Base-by-base conservation (phyloP, 1,284 basidiomycete genomes). In the Veloboletus limbatus region DNA sequence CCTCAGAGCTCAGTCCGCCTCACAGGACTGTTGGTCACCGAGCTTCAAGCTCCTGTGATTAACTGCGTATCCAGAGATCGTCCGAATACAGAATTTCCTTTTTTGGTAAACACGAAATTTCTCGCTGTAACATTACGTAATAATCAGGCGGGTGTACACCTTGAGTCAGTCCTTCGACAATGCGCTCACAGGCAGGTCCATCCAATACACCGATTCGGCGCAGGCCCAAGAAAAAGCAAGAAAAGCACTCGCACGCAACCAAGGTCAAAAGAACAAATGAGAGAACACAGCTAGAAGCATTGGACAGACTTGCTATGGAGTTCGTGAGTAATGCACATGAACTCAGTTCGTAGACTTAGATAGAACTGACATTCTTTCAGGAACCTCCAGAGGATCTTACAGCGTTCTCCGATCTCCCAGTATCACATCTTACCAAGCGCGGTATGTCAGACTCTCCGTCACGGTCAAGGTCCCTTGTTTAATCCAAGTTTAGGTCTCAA, bases 391-490 rank as follows among this genome's bases (percentile, higher is more conserved):
- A 68, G 8, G 74, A 70, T 38, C 54, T 82, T 22, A 58, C 34
- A 74, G 63, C 72, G 1, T 90, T 90, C 59, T 56, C 75, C 14
- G 81, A 85, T 57, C 72, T 90, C 21, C 87, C 88, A 6, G 76
- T 90, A 48, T 89, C 86, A 0, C 73, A 79, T 22, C 60, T 67
- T 20, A 87, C 87, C 8, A 86, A 85, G 62, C 76, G 76, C 68
- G 86, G 85, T 81, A 43, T 30, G 72, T n/a, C 21, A 17, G 16
- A 26, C 26, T 52, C 6, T 25, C 25, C 27, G 16, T 47, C 24
- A 5, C 2, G 6, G 26, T 11, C 17, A 25, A 22, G 25, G 27
- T 38, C 32, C 13, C 6, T 26, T 3, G 18, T 20, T 45, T 34
- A 22, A 49, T 9, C 4, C 41, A 24, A 20, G 22, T 7, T 4